Percentiles rank a stretch among this genome's conserved stretches.
These are phyloP conservation scores for Suillus lakei DNA, from an alignment of 768 basidiomycete genomes.

Conservation along the genomic window DNA sequence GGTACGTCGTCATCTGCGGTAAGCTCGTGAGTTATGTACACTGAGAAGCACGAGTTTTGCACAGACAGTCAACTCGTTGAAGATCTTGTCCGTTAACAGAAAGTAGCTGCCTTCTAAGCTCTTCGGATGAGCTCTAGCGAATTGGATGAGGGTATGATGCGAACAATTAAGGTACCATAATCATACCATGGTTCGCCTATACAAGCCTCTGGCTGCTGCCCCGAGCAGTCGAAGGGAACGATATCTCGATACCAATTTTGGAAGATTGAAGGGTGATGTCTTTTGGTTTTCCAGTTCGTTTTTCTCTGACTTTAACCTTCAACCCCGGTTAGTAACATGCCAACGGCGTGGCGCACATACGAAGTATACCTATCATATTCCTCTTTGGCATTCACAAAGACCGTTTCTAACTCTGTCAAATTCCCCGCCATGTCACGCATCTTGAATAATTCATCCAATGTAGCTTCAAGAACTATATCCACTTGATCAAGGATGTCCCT, in stretches of 20 bases:
- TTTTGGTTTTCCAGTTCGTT: neutral
- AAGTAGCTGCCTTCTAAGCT: slow-evolving; percentile 1
- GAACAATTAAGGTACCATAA: neutral
- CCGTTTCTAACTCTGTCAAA: neutral
- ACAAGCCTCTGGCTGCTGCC: neutral
- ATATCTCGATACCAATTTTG: neutral
- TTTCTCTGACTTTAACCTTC: neutral
- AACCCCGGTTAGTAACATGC: neutral
- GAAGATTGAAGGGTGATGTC: neutral
- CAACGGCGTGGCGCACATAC: neutral
- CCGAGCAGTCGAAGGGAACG: neutral
- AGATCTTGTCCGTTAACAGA: neutral
- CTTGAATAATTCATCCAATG: slow-evolving; percentile 13
- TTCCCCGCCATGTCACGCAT: slow-evolving; percentile 7
- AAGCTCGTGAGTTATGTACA: no score
- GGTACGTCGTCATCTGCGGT: slow-evolving; percentile 7
- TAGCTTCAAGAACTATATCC: slow-evolving; percentile 13
- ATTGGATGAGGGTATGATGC: neutral
- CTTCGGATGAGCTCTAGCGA: slow-evolving; percentile 4
- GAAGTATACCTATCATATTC: slow-evolving; percentile 11
- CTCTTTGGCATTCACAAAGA: slow-evolving; percentile 4
- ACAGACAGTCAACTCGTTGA: neutral
- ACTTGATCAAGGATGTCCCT: slow-evolving; percentile 7
- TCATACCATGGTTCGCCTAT: neutral
- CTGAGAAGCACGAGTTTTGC: neutral